A percentile compares a stretch with the other conserved stretches of the same genome.
phyloP scores from a whole-genome alignment of 441 rosid species.

The Erodium chrysanthum region DNA sequence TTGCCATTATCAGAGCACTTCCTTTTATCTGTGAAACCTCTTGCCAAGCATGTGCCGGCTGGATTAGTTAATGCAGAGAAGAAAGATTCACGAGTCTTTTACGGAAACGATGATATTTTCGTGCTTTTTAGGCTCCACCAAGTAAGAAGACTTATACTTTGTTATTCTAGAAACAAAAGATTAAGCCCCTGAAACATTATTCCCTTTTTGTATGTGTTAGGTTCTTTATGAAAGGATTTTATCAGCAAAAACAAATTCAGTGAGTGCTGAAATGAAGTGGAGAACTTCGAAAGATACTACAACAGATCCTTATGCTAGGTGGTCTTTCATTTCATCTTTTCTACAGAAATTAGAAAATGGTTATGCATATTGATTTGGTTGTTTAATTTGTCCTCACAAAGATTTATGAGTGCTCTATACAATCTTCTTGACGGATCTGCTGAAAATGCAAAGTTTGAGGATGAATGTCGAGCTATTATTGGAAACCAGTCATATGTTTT shows the following conservation, averaged over 20 bases:
- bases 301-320: constrained; percentile 82
- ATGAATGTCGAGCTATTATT: constrained; percentile 88
- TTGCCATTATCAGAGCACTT: constrained; percentile 58
- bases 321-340: constrained; percentile 9
- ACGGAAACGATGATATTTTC: constrained; percentile 88
- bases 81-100: constrained; percentile 50
- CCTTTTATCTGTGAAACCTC: constrained; percentile 67
- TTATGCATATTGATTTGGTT: constrained; percentile 7
- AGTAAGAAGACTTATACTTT: constrained; percentile 33
- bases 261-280: constrained; percentile 88
- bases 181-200: background rate
- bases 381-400: constrained; percentile 21
- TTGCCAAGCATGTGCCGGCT: constrained; percentile 60
- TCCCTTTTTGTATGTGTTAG: constrained; percentile 29
- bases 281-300: constrained; percentile 63
- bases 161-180: background rate
- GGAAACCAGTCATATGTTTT: constrained; percentile 92
- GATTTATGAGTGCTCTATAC: constrained; percentile 90
- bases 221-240: constrained; percentile 72
- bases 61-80: constrained; percentile 36
- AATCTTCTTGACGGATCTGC: constrained; percentile 90
- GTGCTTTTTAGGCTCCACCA: constrained; percentile 95
- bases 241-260: constrained; percentile 82
- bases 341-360: background rate
- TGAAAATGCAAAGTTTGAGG: constrained; percentile 89